Base-by-base conservation (phyloP, 352 stramenopile species). In the Phytophthora tentaculata region DNA sequence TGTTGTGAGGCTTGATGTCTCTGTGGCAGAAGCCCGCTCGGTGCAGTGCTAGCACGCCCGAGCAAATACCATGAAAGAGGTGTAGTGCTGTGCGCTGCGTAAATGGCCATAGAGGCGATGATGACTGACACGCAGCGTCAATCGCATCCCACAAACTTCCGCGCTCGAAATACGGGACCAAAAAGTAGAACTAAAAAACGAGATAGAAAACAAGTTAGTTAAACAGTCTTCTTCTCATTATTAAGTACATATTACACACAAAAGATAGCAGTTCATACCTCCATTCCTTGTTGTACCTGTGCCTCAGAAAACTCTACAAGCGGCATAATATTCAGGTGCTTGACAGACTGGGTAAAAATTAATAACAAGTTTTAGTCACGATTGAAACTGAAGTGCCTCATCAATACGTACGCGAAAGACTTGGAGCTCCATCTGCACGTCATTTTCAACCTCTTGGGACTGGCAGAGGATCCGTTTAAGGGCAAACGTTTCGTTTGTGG, bases 1-100 rank as follows among this genome's bases (percentile, higher is more conserved):
- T 71, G 41, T 96, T 96, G 60, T 96, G 88, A 13, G 87, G 87
- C 70, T 94, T 96, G 28, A 97, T 79, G 58, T 96, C 88, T 17
- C 88, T 80, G 57, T 97, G 90, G 50, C 86, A 94, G 58, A 93
- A 96, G 2, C 88, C 90, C 0, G 78, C 86, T 10, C 80, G 81
- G 39, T 97, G 90, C 14, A 97, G 28, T 13, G 89, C 84, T 17
- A 89, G 64, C 16, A 96, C 74, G 5, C 88, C 90, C 0, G 84
- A 77, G 50, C 88, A 94, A 72, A 97, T 94, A 43, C 88, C 89
- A 65, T 91, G 81, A 65, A 96, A 95, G 6, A 97, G 71, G 57
- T 93, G 86, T 9, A 95, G 70, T 51, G 84, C 85, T 5, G 86
- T 86, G n/a, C 79, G 80, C 61, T 97, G 88, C 44, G 77, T 88